A percentile compares a stretch with the other conserved stretches of the same genome.
These are phyloP conservation scores for Ascochyta pisi DNA, from an alignment of 2,329 filamentous ascomycete genomes.

Conservation along the genomic window DNA sequence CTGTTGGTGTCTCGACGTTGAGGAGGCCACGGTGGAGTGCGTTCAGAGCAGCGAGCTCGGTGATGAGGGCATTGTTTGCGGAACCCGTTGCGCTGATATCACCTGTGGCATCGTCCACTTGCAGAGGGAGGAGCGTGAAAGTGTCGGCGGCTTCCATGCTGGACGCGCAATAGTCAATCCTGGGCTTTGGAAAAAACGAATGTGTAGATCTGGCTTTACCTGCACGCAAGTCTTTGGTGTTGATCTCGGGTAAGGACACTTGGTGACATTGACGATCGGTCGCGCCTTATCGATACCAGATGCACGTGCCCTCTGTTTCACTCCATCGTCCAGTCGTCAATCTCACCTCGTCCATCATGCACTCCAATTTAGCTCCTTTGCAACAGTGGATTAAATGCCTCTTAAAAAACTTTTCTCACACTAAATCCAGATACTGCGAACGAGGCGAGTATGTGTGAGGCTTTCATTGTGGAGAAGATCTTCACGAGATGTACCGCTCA, in stretches of 20 bases:
- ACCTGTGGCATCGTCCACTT: slow-evolving; percentile 83
- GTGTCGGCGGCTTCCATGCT: slow-evolving; percentile 59
- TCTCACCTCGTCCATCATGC: neutral
- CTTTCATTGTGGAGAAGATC: neutral
- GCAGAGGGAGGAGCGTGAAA: slow-evolving; percentile 82
- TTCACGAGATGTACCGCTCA: neutral
- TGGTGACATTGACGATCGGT: slow-evolving; percentile 12
- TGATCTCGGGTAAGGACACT: slow-evolving; percentile 18
- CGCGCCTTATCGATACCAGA: slow-evolving; percentile 12
- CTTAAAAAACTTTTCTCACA: neutral
- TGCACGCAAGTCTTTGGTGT: neutral
- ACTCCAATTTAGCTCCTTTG: neutral
- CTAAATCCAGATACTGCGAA: neutral
- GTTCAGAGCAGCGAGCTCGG: slow-evolving; percentile 75
- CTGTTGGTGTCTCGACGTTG: slow-evolving; percentile 65
- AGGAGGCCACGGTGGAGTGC: slow-evolving; percentile 77
- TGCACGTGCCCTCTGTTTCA: slow-evolving; percentile 1
- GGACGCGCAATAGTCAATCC: neutral
- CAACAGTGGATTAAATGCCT: neutral
- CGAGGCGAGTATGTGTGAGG: neutral
- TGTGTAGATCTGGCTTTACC: neutral
- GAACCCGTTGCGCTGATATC: slow-evolving; percentile 63
- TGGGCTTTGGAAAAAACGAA: neutral
- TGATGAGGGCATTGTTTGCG: slow-evolving; percentile 44
- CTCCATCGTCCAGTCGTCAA: neutral